Base-by-base conservation (phyloP, 2,329 filamentous ascomycete species). In the Trichoderma semiorbis region DNA sequence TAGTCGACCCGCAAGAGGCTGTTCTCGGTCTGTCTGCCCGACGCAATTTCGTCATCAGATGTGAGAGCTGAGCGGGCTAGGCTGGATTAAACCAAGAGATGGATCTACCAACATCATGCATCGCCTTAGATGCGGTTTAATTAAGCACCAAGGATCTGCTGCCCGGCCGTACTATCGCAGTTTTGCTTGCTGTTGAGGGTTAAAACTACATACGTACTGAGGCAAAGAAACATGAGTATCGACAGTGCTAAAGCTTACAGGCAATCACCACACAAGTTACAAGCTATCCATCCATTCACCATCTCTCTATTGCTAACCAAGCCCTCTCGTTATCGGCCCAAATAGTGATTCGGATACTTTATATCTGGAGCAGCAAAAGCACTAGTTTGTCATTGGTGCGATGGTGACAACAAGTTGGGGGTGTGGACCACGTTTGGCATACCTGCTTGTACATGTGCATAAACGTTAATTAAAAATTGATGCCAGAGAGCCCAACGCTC, bases 41-140 rank as follows among this genome's bases (percentile, higher is more conserved):
- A 65, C n/a, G 21, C 62, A 47, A 68, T 68, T 68, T 32, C 65
- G 65, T 68, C 66, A 61, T 69, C 14, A 47, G 11, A 50, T 61
- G 32, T 61, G 66, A 69, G 55, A 57, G 66, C 66, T 61, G 66
- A 69, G 66, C n/a, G 55, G 43, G 36, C 66, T 69, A 60, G 55
- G 66, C 66, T 69, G 66, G 26, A 69, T 69, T 50, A 39, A 69
- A 69, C 36, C 66, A 61, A 69, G 66, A 69, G 55, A 61, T 34
- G 66, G 66, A 61, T 61, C 39, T 50, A 21, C 66, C 55, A 69
- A 28, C 66, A 50, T 61, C 8, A 47, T 47, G 36, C 66, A 34
- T 34, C 26, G 36, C 26, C 34, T 32, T 47, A n/a, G 50, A 47
- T 68, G 50, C 55, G 55, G 21, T 36, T 61, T 28, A n/a, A 61